These are phyloP conservation scores for Epithemia pelagica DNA, from an alignment of 108 stramenopile species.

Conservation along the genomic window DNA sequence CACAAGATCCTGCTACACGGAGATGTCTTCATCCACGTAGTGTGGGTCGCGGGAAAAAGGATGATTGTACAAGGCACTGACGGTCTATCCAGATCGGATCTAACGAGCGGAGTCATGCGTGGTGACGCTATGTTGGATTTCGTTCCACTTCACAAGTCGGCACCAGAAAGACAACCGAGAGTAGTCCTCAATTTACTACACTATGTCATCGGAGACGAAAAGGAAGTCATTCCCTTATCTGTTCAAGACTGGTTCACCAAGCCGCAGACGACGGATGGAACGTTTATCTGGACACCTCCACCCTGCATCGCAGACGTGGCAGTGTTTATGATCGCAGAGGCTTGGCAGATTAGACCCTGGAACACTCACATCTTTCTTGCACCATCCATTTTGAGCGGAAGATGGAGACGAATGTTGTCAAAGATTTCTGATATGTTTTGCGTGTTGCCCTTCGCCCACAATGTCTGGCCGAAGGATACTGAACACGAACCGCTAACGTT, in stretches of 20 bases:
- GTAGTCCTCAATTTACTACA: background rate
- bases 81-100: conserved; percentile 24
- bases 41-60: conserved; percentile 27
- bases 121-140: conserved; percentile 15
- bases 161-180: conserved; percentile 6
- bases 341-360: conserved; percentile 18
- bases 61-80: conserved; percentile 41
- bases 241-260: background rate
- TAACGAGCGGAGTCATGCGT: conserved; percentile 16
- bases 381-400: conserved; percentile 31
- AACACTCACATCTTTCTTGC: conserved; percentile 28
- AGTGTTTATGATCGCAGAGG: conserved; percentile 19
- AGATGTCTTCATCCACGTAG: conserved; percentile 10
- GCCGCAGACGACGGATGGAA: background rate
- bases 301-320: conserved; percentile 26
- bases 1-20: conserved; percentile 15
- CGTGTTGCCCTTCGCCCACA: conserved; percentile 4
- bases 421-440: conserved; percentile 19
- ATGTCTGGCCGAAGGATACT: conserved; percentile 17
- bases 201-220: conserved; percentile 10
- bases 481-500: conserved; percentile 25
- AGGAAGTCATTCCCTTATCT: background rate
- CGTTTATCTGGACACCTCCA: conserved; percentile 26
- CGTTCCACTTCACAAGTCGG: conserved; percentile 20
- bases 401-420: conserved; percentile 22